These are phyloP conservation scores for Ganoderma boninense DNA, from an alignment of 1,284 basidiomycete species.

Conservation along the genomic window DNA sequence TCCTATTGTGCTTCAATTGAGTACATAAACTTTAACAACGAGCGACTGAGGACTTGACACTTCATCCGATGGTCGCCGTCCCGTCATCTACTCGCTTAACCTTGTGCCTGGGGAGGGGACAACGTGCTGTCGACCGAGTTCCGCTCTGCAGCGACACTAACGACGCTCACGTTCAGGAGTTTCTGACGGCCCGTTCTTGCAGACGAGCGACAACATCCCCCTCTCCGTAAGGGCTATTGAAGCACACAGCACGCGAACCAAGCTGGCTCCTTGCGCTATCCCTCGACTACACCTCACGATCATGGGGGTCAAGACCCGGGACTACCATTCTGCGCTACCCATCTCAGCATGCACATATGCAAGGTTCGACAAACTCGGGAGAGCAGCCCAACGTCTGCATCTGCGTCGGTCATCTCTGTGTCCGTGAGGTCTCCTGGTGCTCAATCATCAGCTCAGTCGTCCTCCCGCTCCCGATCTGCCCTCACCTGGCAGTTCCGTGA, in stretches of 20 bases:
- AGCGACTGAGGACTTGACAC: too few relatives aligned
- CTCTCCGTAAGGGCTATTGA: constrained; percentile 69
- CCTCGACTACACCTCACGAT: constrained; percentile 12
- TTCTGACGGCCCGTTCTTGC: constrained; percentile 57
- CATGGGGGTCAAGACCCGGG: constrained; percentile 2
- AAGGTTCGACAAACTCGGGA: neutral
- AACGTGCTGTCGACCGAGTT: constrained; percentile 68
- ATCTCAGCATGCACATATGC: neutral
- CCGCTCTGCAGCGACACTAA: constrained; percentile 64
- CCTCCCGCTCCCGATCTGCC: too few relatives aligned
- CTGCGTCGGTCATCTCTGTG: neutral
- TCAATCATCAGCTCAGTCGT: too few relatives aligned
- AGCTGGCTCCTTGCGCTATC: constrained; percentile 23
- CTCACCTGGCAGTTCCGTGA: too few relatives aligned
- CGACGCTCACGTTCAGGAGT: constrained; percentile 67
- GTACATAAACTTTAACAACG: too few relatives aligned
- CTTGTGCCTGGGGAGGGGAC: constrained; percentile 67
- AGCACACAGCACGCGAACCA: constrained; percentile 61
- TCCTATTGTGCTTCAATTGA: too few relatives aligned
- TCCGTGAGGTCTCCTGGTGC: neutral
- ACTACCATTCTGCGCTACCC: constrained; percentile 4
- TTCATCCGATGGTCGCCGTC: too few relatives aligned
- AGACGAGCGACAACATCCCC: constrained; percentile 53
- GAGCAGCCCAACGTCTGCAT: neutral
- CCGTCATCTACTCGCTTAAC: constrained; percentile 50